Conservation (phyloP, 169 alveolate genomes). For the Plasmodium gallinaceum region DNA sequence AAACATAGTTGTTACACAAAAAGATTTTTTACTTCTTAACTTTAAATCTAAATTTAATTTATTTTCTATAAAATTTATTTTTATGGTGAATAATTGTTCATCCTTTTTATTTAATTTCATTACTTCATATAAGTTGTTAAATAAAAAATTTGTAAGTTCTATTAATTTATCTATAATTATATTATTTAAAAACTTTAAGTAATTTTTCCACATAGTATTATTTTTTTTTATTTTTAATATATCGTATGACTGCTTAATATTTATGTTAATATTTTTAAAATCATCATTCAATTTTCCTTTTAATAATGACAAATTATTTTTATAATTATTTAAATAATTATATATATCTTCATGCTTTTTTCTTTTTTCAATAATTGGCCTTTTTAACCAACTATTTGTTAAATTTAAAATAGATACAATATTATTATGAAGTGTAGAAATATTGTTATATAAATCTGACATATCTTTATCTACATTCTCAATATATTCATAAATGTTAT, state of each 20-base stretch:
- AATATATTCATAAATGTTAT: slow-evolving; percentile 35
- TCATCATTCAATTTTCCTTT: slow-evolving; percentile 82
- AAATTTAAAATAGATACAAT: slow-evolving; percentile 40
- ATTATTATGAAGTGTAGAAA: slow-evolving; percentile 46
- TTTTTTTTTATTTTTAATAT: slow-evolving; percentile 90
- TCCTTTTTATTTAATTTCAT: slow-evolving; percentile 30
- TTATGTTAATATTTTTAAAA: slow-evolving; percentile 86
- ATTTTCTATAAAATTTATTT: slow-evolving; percentile 39
- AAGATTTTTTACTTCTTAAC: slow-evolving; percentile 39
- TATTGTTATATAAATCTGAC: slow-evolving; percentile 45
- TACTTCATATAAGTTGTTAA: slow-evolving; percentile 29
- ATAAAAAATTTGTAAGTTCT: slow-evolving; percentile 27
- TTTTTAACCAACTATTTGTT: slow-evolving; percentile 43
- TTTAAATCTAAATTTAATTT: slow-evolving; percentile 50
- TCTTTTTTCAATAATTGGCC: slow-evolving; percentile 87
- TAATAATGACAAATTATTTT: slow-evolving; percentile 78
- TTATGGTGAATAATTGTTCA: slow-evolving; percentile 48
- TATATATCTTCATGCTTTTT: slow-evolving; percentile 81
- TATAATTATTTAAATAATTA: slow-evolving; percentile 82
- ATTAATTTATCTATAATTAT: slow-evolving; percentile 85
- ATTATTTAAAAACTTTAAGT: slow-evolving; percentile 90
- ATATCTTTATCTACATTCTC: slow-evolving; percentile 64
- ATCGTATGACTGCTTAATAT: slow-evolving; percentile 91
- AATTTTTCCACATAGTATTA: slow-evolving; percentile 90
- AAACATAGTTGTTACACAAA: slow-evolving; percentile 35